These are phyloP conservation scores for Lachnellula hyalina DNA, from an alignment of 2,329 filamentous ascomycete genomes.

Conservation along the genomic window DNA sequence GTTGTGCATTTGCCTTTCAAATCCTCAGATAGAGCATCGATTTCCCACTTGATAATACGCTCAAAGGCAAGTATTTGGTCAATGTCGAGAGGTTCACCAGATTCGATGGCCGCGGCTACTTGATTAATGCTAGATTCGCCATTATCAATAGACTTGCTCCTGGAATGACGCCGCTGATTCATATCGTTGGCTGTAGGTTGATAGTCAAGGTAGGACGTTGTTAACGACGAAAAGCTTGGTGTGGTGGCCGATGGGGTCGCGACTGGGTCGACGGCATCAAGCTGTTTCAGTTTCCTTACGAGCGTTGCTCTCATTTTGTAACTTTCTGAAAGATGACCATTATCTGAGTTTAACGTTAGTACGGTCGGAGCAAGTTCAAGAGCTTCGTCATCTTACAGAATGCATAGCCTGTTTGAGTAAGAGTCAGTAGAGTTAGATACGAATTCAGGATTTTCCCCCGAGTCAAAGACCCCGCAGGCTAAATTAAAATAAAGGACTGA, in stretches of 20 bases:
- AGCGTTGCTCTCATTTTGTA: constrained; percentile 46
- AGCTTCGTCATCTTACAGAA: constrained; percentile 42
- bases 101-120: constrained; percentile 58
- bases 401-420: constrained; percentile 47
- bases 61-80: constrained; percentile 61
- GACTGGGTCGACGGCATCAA: constrained; percentile 48
- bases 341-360: constrained; percentile 39
- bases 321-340: constrained; percentile 62
- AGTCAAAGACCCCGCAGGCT: neutral
- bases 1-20: constrained; percentile 54
- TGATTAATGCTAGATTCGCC: constrained; percentile 47
- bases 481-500: neutral
- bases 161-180: constrained; percentile 39
- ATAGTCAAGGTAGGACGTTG: constrained; percentile 40
- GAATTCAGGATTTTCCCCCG: neutral
- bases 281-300: constrained; percentile 47
- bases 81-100: constrained; percentile 51
- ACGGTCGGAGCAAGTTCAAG: neutral
- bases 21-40: constrained; percentile 53
- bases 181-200: constrained; percentile 38
- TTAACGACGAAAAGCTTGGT: constrained; percentile 38
- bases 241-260: constrained; percentile 38
- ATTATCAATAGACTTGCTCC: constrained; percentile 16
- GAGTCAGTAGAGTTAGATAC: neutral
- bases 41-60: constrained; percentile 58